phyloP scores from a whole-genome alignment of 2,329 filamentous ascomycete genomes.

The Madurella fahalii region DNA sequence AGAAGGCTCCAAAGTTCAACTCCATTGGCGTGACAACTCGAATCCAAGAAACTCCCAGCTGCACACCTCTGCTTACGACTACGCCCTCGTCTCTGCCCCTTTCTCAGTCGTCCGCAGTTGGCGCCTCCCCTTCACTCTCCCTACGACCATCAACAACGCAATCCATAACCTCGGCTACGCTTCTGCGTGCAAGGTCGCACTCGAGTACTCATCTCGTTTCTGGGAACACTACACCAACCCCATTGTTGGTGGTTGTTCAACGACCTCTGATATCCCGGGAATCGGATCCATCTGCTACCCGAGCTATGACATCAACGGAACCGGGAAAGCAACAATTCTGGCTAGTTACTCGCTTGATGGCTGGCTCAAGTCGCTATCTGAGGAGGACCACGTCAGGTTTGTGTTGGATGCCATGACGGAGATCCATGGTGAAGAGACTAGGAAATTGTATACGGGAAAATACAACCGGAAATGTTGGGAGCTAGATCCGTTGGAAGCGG shows the following conservation, averaged over 20 bases:
- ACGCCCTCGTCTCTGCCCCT: conserved; percentile 61
- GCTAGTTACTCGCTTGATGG: conserved; percentile 49
- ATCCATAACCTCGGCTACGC: conserved; percentile 45
- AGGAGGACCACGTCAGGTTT: conserved; percentile 59
- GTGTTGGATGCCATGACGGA: conserved; percentile 63
- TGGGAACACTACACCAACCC: conserved; percentile 49
- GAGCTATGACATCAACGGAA: conserved; percentile 61
- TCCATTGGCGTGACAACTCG: conserved; percentile 44
- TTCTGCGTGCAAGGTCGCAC: conserved; percentile 54
- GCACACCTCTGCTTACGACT: conserved; percentile 51
- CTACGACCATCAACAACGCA: conserved; percentile 42
- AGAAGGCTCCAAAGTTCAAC: conserved; percentile 52
- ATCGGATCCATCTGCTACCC: conserved; percentile 64
- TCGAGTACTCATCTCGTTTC: conserved; percentile 64
- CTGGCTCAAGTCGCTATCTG: conserved; percentile 41
- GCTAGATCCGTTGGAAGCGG: conserved; percentile 56
- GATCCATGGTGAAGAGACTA: conserved; percentile 59
- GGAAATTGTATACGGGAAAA: conserved; percentile 60
- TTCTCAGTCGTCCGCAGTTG: conserved; percentile 62
- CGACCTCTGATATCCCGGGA: conserved; percentile 52
- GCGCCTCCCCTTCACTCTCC: conserved; percentile 42
- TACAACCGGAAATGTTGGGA: conserved; percentile 65
- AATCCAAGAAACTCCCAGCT: conserved; percentile 32
- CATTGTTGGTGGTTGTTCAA: conserved; percentile 62
- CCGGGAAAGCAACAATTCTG: conserved; percentile 58